These are phyloP conservation scores for Fusarium sp. DNA, from an alignment of 2,329 filamentous ascomycete species.

Conservation along the genomic window DNA sequence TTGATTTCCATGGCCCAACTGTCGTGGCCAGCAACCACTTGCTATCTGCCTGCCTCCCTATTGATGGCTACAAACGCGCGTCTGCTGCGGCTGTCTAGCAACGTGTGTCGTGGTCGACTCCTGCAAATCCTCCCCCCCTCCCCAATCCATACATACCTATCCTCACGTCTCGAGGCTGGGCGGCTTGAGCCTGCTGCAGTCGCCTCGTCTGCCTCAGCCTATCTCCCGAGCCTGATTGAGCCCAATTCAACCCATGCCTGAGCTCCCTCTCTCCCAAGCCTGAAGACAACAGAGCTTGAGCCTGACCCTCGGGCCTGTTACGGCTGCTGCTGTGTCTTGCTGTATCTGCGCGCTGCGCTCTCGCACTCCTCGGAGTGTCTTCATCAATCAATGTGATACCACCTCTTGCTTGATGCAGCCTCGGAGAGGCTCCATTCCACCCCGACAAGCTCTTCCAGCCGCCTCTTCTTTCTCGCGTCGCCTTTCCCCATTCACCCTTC, in stretches of 20 bases:
- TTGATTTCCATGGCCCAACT: conserved; percentile 13
- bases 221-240: conserved; percentile 36
- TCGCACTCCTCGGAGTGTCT: conserved; percentile 51
- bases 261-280: conserved; percentile 32
- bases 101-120: conserved; percentile 38
- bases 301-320: conserved; percentile 21
- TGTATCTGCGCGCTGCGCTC: conserved; percentile 36
- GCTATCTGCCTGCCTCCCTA: background rate
- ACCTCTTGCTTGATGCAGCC: conserved; percentile 54
- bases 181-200: conserved; percentile 34
- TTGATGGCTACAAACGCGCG: conserved; percentile 33
- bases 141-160: background rate
- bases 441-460: conserved; percentile 48
- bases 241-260: conserved; percentile 41
- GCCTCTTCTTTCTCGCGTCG: conserved; percentile 51
- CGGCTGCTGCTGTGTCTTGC: conserved; percentile 36
- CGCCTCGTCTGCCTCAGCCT: conserved; percentile 28
- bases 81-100: conserved; percentile 34
- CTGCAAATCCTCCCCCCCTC: conserved; percentile 11
- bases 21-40: too few relatives aligned
- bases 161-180: conserved; percentile 36
- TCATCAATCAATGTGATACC: conserved; percentile 56
- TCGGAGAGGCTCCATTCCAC: conserved; percentile 51
- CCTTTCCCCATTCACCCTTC: conserved; percentile 47
- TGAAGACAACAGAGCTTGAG: conserved; percentile 39